These are phyloP conservation scores for Musa schizocarpa DNA, from an alignment of 176 grass and related monocot species.

Conservation along the genomic window DNA sequence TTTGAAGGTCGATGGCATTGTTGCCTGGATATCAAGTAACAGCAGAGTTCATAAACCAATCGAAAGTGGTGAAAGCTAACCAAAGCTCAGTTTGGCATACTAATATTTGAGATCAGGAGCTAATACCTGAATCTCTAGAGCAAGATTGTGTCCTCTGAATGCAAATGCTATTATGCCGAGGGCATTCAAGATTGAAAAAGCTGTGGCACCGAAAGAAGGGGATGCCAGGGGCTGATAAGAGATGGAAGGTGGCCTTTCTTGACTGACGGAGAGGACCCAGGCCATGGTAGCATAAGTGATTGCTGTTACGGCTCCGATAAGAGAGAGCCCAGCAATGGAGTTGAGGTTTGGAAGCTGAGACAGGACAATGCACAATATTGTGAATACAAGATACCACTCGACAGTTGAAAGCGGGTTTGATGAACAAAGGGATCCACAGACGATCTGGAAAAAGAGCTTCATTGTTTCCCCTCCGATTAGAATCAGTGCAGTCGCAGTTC, in stretches of 20 bases:
- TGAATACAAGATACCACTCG: conserved; percentile 97
- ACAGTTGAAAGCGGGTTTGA: conserved; percentile 73
- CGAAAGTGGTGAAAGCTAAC: neutral
- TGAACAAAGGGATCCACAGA: conserved; percentile 62
- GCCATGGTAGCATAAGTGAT: conserved; percentile 85
- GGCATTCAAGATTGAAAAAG: conserved; percentile 64
- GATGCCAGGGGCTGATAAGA: conserved; percentile 52
- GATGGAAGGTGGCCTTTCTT: conserved; percentile 34
- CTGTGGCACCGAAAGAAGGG: conserved; percentile 40
- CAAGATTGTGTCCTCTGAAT: conserved; percentile 93
- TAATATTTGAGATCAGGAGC: neutral
- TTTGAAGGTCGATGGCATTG: conserved; percentile 95
- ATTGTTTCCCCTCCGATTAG: conserved; percentile 88
- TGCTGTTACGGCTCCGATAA: conserved; percentile 74
- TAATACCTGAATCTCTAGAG: conserved; percentile 92
- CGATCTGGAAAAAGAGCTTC: conserved; percentile 96
- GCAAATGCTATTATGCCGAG: conserved; percentile 96
- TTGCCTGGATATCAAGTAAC: conserved; percentile 44
- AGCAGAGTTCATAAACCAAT: neutral
- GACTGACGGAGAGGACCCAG: conserved; percentile 89
- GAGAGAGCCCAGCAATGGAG: conserved; percentile 88
- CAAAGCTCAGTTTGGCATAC: neutral
- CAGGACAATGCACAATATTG: conserved; percentile 66
- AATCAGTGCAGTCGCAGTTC: conserved; percentile 90
- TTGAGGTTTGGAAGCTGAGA: conserved; percentile 98